These are phyloP conservation scores for Pseudotulostoma volvatum DNA, from an alignment of 495 filamentous ascomycete genomes.

Conservation along the genomic window DNA sequence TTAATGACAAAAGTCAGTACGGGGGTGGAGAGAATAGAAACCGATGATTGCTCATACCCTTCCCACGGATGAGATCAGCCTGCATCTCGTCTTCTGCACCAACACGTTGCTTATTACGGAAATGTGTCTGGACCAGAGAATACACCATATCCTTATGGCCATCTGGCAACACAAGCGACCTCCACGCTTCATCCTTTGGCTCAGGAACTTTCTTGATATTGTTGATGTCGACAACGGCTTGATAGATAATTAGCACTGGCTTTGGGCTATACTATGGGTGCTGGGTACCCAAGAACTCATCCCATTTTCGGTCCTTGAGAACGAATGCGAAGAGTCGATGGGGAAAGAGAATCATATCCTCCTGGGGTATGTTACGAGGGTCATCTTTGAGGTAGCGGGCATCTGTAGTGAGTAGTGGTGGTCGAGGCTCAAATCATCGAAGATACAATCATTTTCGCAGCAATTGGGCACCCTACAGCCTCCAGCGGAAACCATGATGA, in stretches of 20 bases:
- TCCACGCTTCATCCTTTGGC: conserved; percentile 16
- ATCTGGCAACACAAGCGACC: conserved; percentile 17
- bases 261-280: neutral
- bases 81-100: conserved; percentile 9
- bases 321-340: conserved; percentile 27
- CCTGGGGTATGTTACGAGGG: conserved; percentile 10
- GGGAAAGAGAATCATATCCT: conserved; percentile 24
- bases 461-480: conserved; percentile 6
- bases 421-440: conserved; percentile 19
- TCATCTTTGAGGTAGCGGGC: too few relatives aligned
- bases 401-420: conserved; percentile 4
- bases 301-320: conserved; percentile 27
- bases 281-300: conserved; percentile 2
- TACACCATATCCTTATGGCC: conserved; percentile 19
- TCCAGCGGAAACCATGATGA: too few relatives aligned
- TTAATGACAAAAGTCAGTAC: too few relatives aligned
- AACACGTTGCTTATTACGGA: conserved; percentile 16
- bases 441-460: conserved; percentile 9
- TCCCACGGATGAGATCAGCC: conserved; percentile 28
- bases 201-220: neutral
- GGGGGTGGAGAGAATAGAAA: too few relatives aligned
- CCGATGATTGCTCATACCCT: conserved; percentile 15
- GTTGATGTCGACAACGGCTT: conserved; percentile 4
- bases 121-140: conserved; percentile 24
- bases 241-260: neutral